phyloP scores from a whole-genome alignment of 768 basidiomycete genomes.

The Boletus sp. region DNA sequence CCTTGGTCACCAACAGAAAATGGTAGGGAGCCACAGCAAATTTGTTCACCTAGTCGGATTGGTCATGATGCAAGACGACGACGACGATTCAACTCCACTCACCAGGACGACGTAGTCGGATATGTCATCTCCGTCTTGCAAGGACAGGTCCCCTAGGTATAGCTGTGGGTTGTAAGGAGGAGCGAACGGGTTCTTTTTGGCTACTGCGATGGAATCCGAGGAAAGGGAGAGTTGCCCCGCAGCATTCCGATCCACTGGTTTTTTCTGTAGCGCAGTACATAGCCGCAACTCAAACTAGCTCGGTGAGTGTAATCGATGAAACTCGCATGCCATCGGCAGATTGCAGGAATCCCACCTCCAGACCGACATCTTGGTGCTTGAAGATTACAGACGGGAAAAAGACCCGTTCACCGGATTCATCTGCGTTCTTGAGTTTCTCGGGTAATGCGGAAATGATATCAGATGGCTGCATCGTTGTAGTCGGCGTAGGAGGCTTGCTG shows the following conservation, averaged over 20 bases:
- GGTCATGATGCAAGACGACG: slow-evolving; percentile 1
- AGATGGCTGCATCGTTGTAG: slow-evolving; percentile 22
- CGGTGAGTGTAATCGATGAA: neutral
- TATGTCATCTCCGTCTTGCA: slow-evolving; percentile 45
- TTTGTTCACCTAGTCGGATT: slow-evolving; percentile 68
- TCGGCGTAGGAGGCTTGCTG: neutral
- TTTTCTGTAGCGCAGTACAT: slow-evolving; percentile 83
- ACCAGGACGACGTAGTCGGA: slow-evolving; percentile 71
- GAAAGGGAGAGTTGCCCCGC: slow-evolving; percentile 32
- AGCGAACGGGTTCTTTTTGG: slow-evolving; percentile 67
- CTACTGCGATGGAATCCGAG: slow-evolving; percentile 19
- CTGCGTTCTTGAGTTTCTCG: slow-evolving; percentile 54
- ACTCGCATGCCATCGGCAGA: neutral
- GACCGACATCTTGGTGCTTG: slow-evolving; percentile 54
- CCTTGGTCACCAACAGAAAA: slow-evolving; percentile 85
- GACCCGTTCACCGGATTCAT: slow-evolving; percentile 60
- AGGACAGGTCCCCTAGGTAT: slow-evolving; percentile 65
- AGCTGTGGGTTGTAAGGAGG: slow-evolving; percentile 81
- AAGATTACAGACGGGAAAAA: slow-evolving; percentile 75
- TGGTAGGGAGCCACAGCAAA: slow-evolving; percentile 81
- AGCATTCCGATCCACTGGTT: slow-evolving; percentile 52
- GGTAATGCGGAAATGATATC: slow-evolving; percentile 58
- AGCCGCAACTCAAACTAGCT: slow-evolving; percentile 79
- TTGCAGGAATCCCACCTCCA: slow-evolving; percentile 49
- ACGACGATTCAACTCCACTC: slow-evolving; percentile 21